Conservation (phyloP, 805 yeast species). For the Kuraishia capsulata region DNA sequence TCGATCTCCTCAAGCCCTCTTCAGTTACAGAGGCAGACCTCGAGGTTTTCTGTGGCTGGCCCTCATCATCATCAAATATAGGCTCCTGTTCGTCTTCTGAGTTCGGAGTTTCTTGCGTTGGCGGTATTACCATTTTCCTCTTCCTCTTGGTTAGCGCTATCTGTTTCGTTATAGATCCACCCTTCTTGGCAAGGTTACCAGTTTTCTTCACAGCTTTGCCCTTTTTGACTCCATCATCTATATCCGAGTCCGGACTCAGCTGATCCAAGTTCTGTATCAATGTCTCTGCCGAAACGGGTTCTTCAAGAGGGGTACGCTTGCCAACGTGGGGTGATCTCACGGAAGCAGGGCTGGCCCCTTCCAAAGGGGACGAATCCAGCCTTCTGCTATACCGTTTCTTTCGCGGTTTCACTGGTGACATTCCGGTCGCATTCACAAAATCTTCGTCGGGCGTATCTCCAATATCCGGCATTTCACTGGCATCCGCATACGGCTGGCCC, state of each 20-base stretch:
- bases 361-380: slow-evolving; percentile 4
- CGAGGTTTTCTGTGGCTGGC: slow-evolving; percentile 2
- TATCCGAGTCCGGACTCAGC: slow-evolving; percentile 9
- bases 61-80: slow-evolving; percentile 8
- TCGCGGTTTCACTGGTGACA: slow-evolving; percentile 4
- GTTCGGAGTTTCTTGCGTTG: not conserved
- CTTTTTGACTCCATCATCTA: slow-evolving; percentile 4
- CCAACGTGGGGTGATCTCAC: not conserved
- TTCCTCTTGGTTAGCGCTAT: slow-evolving; percentile 22
- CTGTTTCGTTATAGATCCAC: slow-evolving; percentile 19
- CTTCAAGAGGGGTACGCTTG: not conserved
- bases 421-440: not conserved
- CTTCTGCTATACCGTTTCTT: not conserved
- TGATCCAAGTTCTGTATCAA: slow-evolving; percentile 5
- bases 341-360: not conserved
- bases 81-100: slow-evolving; percentile 1
- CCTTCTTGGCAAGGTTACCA: not conserved
- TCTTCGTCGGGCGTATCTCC: not conserved
- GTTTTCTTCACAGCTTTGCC: slow-evolving; percentile 4
- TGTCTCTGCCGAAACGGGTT: not conserved
- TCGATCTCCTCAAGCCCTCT: slow-evolving; percentile 48
- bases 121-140: slow-evolving; percentile 3
- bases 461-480: not conserved
- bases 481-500: not conserved
- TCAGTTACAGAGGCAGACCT: not conserved